Evolutionary conservation across 306 rosid species (phyloP).

Genomic region (Rosa chinensis): DNA sequence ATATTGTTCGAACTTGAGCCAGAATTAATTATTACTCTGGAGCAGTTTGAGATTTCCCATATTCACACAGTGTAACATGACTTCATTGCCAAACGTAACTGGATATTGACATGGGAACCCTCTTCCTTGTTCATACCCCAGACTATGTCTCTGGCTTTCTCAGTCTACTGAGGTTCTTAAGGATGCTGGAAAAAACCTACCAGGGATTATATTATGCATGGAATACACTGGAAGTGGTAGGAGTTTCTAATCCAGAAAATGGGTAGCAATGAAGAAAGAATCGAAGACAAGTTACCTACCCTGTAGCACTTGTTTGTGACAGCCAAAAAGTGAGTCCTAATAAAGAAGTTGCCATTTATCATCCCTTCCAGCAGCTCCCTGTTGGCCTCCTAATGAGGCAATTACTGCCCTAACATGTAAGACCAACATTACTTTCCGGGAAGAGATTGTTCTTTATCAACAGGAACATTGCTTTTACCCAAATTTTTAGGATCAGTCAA

Average conservation of each 20-base stretch:
- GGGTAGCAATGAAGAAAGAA: constrained; percentile 6
- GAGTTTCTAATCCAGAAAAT: neutral
- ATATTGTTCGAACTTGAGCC: no score
- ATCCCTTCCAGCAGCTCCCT: constrained; percentile 58
- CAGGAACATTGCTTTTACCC: no score
- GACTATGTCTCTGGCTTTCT: no score
- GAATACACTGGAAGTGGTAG: neutral
- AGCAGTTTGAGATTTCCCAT: neutral
- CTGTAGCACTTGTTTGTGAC: constrained; percentile 71
- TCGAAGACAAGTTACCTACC: constrained; percentile 33
- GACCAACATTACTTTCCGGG: no score
- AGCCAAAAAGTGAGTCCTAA: constrained; percentile 85
- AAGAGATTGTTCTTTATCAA: no score
- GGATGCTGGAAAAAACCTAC: neutral
- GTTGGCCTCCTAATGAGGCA: constrained; percentile 73
- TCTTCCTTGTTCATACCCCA: no score
- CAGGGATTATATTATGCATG: neutral
- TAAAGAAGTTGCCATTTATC: constrained; percentile 74
- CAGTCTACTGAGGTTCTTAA: neutral
- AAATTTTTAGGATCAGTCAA: no score
- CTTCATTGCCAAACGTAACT: neutral
- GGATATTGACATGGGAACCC: neutral
- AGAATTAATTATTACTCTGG: neutral
- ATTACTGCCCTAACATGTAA: constrained; percentile 63
- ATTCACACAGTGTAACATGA: no score